These are phyloP conservation scores for Acacia pycnantha DNA, from an alignment of 331 rosid genomes.

Conservation along the genomic window DNA sequence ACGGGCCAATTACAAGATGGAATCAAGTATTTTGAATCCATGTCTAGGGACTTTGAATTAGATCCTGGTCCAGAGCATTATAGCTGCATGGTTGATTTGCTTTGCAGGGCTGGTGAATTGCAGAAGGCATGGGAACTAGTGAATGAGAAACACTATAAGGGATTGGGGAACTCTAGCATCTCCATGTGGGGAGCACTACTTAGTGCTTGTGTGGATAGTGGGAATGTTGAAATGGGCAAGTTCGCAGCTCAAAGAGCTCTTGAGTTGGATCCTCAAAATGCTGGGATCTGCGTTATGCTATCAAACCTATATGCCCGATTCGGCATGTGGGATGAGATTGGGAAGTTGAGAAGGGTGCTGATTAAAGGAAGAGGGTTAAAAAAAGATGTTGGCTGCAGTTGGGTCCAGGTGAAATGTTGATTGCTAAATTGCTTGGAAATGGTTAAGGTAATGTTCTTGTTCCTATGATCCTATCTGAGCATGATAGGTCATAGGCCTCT, in stretches of 20 bases:
- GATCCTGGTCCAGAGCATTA: constrained; percentile 74
- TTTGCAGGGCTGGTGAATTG: constrained; percentile 78
- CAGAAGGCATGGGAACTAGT: constrained; percentile 65
- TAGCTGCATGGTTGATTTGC: constrained; percentile 73
- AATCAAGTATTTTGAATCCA: constrained; percentile 64
- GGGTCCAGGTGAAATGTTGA: constrained; percentile 55
- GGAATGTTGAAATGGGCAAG: constrained; percentile 62
- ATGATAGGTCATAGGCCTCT: neutral
- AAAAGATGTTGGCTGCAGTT: constrained; percentile 68
- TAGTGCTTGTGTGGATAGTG: constrained; percentile 60
- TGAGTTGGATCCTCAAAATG: constrained; percentile 62
- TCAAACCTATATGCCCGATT: constrained; percentile 66
- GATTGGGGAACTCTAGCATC: constrained; percentile 35
- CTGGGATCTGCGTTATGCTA: constrained; percentile 54
- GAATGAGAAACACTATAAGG: constrained; percentile 34
- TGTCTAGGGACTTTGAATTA: constrained; percentile 58
- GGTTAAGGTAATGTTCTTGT: constrained; percentile 6
- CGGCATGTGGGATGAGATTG: constrained; percentile 80
- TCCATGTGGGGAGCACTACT: constrained; percentile 79
- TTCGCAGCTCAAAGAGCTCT: constrained; percentile 67
- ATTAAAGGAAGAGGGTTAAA: constrained; percentile 52
- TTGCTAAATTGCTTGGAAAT: constrained; percentile 21
- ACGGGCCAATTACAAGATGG: constrained; percentile 72
- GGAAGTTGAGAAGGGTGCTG: constrained; percentile 54
- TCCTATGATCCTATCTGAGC: constrained; percentile 13